Base-by-base conservation (phyloP, 1,284 basidiomycete species). In the Malassezia slooffiae region DNA sequence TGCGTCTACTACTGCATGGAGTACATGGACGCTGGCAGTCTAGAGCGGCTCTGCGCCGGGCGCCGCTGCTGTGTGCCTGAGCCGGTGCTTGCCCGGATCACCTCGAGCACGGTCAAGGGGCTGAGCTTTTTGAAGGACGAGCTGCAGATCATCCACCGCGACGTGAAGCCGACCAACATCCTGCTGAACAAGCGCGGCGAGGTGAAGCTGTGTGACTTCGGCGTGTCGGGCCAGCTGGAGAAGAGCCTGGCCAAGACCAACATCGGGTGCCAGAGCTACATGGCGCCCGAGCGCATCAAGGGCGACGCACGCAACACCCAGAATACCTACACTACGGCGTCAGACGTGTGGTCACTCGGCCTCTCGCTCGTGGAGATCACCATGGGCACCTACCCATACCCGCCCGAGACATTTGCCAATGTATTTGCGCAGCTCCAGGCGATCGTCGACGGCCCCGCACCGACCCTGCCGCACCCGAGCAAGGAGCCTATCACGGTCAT, bases 1-100 rank as follows among this genome's bases (percentile, higher is more conserved):
- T 97, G 85, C 71, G 91, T 97, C 27, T 96, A 96, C 72, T 96
- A 95, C 72, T 96, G 91, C 73, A 96, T 97, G 89, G 91, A 97
- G 74, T 88, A 83, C 72, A 96, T 97, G 91, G 89, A 97, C 65
- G 88, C 86, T 3, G 88, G 90, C 13, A 85, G 81, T 44, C 75
- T 97, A 36, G 91, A 96, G 70, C 88, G 85, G 53, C 76, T 96
- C 1, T 55, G 45, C 30, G 50, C 51, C 21, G 57, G 59, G n/a
- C 52, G 59, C 24, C 57, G 60, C 12, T 52, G 52, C 5, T 72
- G 73, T 28, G 80, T 88, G 12, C 85, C 85, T 1, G 88, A 95
- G 70, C 74, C 79, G 33, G 85, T 90, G 2, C 74, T 97, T n/a
- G 81, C 81, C 6, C 76, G 84, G 30, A 85, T 96, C 49, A 82